Conservation (phyloP, 768 basidiomycete genomes). For the Hemileccinum impolitum region DNA sequence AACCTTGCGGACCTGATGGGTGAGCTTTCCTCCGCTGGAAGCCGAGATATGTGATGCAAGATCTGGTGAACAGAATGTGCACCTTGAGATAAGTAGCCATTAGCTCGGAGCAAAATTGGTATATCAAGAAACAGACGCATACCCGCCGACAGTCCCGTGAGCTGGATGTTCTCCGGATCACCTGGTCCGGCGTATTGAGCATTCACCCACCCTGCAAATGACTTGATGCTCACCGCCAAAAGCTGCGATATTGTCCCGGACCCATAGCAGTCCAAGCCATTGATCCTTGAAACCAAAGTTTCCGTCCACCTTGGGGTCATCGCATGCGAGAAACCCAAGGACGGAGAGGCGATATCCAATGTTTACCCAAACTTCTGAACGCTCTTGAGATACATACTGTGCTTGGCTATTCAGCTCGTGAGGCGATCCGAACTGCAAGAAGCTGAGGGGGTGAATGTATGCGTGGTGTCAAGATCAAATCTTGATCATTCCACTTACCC, state of each 20-base stretch:
- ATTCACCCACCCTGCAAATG: background rate
- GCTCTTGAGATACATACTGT: constrained; percentile 59
- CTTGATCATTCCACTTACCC: constrained; percentile 41
- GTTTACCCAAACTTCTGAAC: constrained; percentile 69
- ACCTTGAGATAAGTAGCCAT: constrained; percentile 33
- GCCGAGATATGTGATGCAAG: constrained; percentile 62
- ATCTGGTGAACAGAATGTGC: constrained; percentile 75
- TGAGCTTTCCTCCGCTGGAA: constrained; percentile 50
- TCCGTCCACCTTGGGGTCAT: constrained; percentile 55
- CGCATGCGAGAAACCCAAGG: constrained; percentile 69
- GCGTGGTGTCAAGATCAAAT: no score
- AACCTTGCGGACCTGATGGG: constrained; percentile 66
- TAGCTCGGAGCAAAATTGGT: background rate
- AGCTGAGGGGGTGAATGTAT: constrained; percentile 36
- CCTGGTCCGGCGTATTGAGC: constrained; percentile 36
- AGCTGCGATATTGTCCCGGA: constrained; percentile 58
- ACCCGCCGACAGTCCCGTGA: constrained; percentile 70
- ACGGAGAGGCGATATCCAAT: constrained; percentile 73
- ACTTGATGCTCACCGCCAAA: constrained; percentile 55
- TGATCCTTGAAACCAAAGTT: constrained; percentile 85
- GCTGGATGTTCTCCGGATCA: constrained; percentile 54
- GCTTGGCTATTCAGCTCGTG: constrained; percentile 59
- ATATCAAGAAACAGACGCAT: background rate
- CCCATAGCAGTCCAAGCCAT: constrained; percentile 71
- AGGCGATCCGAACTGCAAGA: constrained; percentile 78